Conservation (phyloP, 768 basidiomycete genomes). For the Rhizopogon rudus region DNA sequence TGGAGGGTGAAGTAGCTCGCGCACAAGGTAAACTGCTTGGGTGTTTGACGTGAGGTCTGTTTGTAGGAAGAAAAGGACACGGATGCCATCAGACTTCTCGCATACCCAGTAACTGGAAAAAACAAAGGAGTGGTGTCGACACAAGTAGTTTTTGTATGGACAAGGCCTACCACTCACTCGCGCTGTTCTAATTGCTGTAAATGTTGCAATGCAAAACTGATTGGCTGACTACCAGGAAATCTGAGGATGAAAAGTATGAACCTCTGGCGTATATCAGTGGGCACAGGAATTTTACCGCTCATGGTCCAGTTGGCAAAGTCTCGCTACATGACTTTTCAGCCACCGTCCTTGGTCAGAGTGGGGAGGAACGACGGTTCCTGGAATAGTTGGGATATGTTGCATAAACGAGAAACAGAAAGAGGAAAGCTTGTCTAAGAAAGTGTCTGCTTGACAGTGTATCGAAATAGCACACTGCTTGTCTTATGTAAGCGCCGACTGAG, state of each 20-base stretch:
- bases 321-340: conserved; percentile 60
- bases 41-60: conserved; percentile 46
- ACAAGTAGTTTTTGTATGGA: neutral
- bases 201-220: conserved; percentile 76
- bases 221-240: conserved; percentile 95
- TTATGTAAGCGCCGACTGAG: conserved; percentile 2
- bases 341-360: conserved; percentile 59
- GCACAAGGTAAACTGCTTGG: conserved; percentile 73
- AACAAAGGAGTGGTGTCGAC: conserved; percentile 9
- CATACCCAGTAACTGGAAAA: conserved; percentile 91
- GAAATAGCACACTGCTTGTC: neutral
- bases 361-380: conserved; percentile 51
- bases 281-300: conserved; percentile 44
- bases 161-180: conserved; percentile 49
- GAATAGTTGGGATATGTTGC: conserved; percentile 66
- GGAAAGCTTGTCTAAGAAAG: neutral
- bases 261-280: neutral
- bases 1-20: conserved; percentile 20
- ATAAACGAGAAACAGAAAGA: conserved; percentile 20
- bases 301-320: conserved; percentile 58
- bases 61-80: conserved; percentile 80
- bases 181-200: conserved; percentile 72
- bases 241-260: conserved; percentile 32
- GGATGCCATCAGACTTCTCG: conserved; percentile 96
- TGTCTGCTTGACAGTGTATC: neutral